phyloP scores from a whole-genome alignment of 352 stramenopile species.

The Plasmopara viticola region DNA sequence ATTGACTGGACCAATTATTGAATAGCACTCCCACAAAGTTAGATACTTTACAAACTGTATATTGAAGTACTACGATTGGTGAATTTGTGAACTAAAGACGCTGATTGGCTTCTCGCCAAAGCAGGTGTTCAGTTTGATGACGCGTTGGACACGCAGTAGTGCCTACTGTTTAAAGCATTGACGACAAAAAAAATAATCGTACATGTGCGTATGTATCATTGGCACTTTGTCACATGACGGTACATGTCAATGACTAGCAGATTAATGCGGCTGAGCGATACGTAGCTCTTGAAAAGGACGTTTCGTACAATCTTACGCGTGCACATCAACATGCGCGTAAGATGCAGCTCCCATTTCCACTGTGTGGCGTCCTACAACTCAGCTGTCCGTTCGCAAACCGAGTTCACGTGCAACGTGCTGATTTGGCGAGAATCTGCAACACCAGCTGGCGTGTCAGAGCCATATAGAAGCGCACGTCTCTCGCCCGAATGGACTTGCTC shows the following conservation, averaged over 20 bases:
- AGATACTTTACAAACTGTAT: too few relatives aligned
- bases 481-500: conserved; percentile 67
- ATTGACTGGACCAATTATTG: too few relatives aligned
- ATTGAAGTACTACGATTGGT: too few relatives aligned
- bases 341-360: conserved; percentile 48
- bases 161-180: conserved; percentile 73
- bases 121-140: conserved; percentile 63
- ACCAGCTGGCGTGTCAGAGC: conserved; percentile 77
- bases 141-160: conserved; percentile 76
- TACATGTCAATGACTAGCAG: conserved; percentile 89
- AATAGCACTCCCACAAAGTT: too few relatives aligned
- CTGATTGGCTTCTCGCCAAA: too few relatives aligned
- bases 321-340: conserved; percentile 74
- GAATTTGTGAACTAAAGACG: too few relatives aligned
- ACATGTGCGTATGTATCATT: conserved; percentile 88
- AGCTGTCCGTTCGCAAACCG: conserved; percentile 40
- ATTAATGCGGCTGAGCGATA: conserved; percentile 69
- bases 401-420: conserved; percentile 47
- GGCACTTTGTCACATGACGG: conserved; percentile 83
- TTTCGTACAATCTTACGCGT: conserved; percentile 84
- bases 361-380: conserved; percentile 61
- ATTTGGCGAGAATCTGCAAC: conserved; percentile 60
- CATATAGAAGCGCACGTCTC: conserved; percentile 72
- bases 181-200: conserved; percentile 32
- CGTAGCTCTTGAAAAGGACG: conserved; percentile 76